Evolutionary conservation across 768 basidiomycete genomes (phyloP).

Genomic region (Infundibulicybe gibba): DNA sequence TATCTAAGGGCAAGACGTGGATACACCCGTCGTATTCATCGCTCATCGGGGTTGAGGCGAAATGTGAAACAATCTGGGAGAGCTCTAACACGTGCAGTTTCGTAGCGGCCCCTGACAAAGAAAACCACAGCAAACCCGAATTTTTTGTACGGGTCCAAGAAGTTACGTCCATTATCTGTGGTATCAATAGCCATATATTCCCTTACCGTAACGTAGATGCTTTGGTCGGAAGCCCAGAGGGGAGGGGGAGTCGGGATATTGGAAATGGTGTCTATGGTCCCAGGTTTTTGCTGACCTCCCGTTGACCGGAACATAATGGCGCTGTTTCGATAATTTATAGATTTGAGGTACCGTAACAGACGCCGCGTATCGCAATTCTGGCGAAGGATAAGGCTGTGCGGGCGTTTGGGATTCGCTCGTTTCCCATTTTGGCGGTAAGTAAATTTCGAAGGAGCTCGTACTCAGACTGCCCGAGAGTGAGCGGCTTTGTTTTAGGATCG

Average conservation of each 20-base stretch:
- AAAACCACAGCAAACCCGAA: constrained; percentile 10
- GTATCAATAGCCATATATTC: background rate
- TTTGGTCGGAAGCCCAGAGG: background rate
- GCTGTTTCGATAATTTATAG: constrained; percentile 4
- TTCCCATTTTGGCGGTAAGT: background rate
- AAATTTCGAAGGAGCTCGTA: background rate
- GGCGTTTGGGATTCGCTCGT: background rate
- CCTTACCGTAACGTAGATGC: background rate
- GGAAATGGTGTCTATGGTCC: constrained; percentile 1
- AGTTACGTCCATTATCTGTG: too few species aligned
- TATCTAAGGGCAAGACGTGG: constrained; percentile 4
- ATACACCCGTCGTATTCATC: background rate
- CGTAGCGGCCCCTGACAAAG: constrained; percentile 1
- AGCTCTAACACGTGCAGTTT: constrained; percentile 2
- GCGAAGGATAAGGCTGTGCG: constrained; percentile 1
- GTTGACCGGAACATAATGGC: constrained; percentile 1
- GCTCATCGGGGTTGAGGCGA: constrained; percentile 4
- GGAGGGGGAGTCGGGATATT: background rate
- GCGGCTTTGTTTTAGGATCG: constrained; percentile 1
- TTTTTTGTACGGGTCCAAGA: constrained; percentile 8
- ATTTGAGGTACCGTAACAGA: constrained; percentile 2
- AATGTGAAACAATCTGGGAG: constrained; percentile 7
- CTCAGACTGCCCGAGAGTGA: background rate
- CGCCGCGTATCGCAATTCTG: constrained; percentile 1
- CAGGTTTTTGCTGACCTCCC: background rate